Evolutionary conservation across 2,329 filamentous ascomycete genomes (phyloP), one percentile per base, ranked within the genome.

Genomic region (Pestalotiopsis sp.): DNA sequence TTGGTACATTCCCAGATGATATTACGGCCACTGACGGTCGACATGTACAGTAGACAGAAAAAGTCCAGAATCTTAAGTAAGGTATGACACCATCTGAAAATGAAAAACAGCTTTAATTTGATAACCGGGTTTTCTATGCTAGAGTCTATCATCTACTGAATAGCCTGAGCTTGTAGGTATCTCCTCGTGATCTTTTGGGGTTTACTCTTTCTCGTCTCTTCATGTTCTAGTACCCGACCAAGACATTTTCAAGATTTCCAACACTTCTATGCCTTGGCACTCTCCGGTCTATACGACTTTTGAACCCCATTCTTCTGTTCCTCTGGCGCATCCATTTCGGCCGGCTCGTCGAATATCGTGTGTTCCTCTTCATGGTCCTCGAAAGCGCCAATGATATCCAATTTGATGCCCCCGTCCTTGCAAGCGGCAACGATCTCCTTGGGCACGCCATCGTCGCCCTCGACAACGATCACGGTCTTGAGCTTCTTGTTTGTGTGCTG

Each of bases 391-490:
- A 69, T 68, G 20, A 69, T 75, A 60, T 80, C 77, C 39, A 82
- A 68, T 59, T 75, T 66, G 14, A 82, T 68, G 31, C 76, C 76
- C 14, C 74, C 66, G 14, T 69, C 67, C 73, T 77, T 80, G 69
- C 80, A 82, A 0, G 80, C 80, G 49, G 79, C 75, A 12, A 77
- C 58, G 1, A 83, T 69, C 27, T 78, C 77, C 57, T 73, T 71
- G 2, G 82, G 78, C n/a, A 83, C 72, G 3, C 72, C 75, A 5
- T 71, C 68, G 17, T 82, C 79, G 4, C 75, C 78, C 39, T 77
- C 78, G 5, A 76, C 76, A 13, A 83, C 78, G 41, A 82, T 79
- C 17, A 84, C 70, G n/a, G 75, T 75, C 61, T 76, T 78, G 68
- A 82, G 73, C 31, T 81, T 80, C 49, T 76, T 75, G 1, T 81